Evolutionary conservation across 208 protist species (phyloP).

Genomic region (Angomonas ambiguus): DNA sequence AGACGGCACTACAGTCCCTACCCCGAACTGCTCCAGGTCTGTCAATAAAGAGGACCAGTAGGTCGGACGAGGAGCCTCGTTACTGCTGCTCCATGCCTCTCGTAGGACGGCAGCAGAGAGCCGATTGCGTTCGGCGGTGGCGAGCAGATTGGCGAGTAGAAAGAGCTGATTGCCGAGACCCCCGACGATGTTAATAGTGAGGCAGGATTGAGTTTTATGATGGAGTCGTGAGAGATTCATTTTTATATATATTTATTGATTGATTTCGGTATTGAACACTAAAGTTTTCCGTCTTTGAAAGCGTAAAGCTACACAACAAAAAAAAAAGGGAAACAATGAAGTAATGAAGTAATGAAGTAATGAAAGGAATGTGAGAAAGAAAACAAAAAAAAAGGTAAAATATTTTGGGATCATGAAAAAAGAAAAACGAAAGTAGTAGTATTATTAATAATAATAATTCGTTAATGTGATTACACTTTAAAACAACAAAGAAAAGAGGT

Average conservation of each 20-base stretch:
- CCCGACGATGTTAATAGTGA: slow-evolving; percentile 82
- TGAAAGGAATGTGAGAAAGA: not conserved
- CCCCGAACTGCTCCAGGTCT: slow-evolving; percentile 28
- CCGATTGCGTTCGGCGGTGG: slow-evolving; percentile 44
- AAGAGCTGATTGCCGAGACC: slow-evolving; percentile 87
- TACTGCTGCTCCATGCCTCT: slow-evolving; percentile 52
- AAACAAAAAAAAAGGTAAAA: not conserved
- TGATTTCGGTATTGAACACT: no score
- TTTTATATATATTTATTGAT: no score
- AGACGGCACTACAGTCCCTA: slow-evolving; percentile 12
- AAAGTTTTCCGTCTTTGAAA: slow-evolving; percentile 18
- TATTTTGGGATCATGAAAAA: no score
- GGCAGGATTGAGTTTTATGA: not conserved
- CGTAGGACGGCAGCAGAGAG: slow-evolving; percentile 39
- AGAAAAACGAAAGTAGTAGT: not conserved
- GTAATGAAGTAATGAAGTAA: not conserved
- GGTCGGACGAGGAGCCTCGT: slow-evolving; percentile 58
- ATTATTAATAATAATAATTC: no score
- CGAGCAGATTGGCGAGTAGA: slow-evolving; percentile 72
- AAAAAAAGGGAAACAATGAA: not conserved
- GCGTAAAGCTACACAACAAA: slow-evolving; percentile 16
- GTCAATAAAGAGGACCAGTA: slow-evolving; percentile 79
- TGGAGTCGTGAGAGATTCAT: no score
- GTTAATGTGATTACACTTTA: slow-evolving; percentile 1
- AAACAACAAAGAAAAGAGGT: not conserved